These are phyloP conservation scores for Tetradesmus lagerheimii DNA, from an alignment of 139 green algal genomes.

Conservation along the genomic window DNA sequence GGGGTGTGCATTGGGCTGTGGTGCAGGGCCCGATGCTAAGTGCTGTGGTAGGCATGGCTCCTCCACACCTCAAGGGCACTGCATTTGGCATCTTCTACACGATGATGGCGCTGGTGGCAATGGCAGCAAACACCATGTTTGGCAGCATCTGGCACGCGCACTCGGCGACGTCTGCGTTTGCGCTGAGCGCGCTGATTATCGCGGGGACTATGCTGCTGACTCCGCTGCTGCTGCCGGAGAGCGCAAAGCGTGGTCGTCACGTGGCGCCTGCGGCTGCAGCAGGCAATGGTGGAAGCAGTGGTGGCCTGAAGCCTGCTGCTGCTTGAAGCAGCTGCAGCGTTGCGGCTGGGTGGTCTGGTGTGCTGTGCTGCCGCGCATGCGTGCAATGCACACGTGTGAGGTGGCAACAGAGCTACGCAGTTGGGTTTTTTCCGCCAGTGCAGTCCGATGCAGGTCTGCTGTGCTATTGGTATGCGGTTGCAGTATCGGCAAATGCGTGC, in stretches of 20 bases:
- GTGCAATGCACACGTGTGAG: not conserved
- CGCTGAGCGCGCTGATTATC: conserved; percentile 50
- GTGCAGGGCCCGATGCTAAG: conserved; percentile 67
- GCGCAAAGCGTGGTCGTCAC: not conserved
- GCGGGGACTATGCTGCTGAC: conserved; percentile 38
- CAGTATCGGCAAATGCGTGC: no score
- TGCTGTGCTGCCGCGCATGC: not conserved
- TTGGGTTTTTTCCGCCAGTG: no score
- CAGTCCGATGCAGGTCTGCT: no score
- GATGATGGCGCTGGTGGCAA: conserved; percentile 65
- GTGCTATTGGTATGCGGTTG: no score
- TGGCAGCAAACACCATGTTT: conserved; percentile 67
- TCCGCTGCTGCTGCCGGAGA: conserved; percentile 54
- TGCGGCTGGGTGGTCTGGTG: not conserved
- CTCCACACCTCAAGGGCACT: conserved; percentile 63
- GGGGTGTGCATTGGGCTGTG: conserved; percentile 70
- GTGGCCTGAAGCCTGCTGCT: conserved; percentile 30
- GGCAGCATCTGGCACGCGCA: conserved; percentile 62
- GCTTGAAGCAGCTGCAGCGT: conserved; percentile 4
- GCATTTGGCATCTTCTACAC: conserved; percentile 80
- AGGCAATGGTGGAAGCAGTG: not conserved
- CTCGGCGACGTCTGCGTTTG: conserved; percentile 57
- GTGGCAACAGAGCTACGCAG: no score
- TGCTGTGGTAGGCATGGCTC: conserved; percentile 64
- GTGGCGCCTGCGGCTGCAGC: not conserved